These are phyloP conservation scores for Xylaria sp. DNA, from an alignment of 2,329 filamentous ascomycete genomes.

Conservation along the genomic window DNA sequence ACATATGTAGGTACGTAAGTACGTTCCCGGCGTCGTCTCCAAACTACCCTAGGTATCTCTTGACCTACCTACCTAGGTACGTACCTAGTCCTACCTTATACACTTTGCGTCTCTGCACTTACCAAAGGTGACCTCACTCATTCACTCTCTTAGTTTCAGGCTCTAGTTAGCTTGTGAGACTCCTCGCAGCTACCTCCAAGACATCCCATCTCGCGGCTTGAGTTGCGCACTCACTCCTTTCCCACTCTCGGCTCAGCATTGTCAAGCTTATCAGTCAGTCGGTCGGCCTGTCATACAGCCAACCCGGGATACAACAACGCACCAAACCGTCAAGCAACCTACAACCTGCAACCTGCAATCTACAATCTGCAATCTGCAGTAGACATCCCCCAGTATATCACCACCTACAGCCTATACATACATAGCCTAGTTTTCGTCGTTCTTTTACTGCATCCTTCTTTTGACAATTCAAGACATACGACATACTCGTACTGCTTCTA, in stretches of 20 bases:
- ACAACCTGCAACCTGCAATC: background rate
- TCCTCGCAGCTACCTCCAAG: constrained; percentile 19
- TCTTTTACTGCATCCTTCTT: background rate
- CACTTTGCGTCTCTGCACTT: constrained; percentile 13
- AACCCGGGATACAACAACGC: constrained; percentile 14
- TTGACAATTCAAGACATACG: constrained; percentile 12
- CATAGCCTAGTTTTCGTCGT: background rate
- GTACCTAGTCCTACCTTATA: background rate
- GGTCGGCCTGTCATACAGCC: background rate
- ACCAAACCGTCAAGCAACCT: constrained; percentile 7
- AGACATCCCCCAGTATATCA: too few relatives aligned
- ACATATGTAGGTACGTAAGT: background rate
- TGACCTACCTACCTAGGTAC: background rate
- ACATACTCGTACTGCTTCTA: background rate
- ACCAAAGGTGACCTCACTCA: background rate
- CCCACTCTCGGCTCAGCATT: constrained; percentile 1
- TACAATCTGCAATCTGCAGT: background rate
- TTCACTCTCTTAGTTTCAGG: constrained; percentile 6
- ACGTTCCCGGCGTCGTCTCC: too few relatives aligned
- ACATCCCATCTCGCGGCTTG: constrained; percentile 18
- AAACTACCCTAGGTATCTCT: too few relatives aligned
- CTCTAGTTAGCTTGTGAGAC: constrained; percentile 24
- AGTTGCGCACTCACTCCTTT: constrained; percentile 33
- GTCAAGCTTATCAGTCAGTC: background rate
- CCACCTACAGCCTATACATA: too few relatives aligned